Evolutionary conservation across 441 rosid genomes (phyloP).

Genomic region (Populus hybrid): DNA sequence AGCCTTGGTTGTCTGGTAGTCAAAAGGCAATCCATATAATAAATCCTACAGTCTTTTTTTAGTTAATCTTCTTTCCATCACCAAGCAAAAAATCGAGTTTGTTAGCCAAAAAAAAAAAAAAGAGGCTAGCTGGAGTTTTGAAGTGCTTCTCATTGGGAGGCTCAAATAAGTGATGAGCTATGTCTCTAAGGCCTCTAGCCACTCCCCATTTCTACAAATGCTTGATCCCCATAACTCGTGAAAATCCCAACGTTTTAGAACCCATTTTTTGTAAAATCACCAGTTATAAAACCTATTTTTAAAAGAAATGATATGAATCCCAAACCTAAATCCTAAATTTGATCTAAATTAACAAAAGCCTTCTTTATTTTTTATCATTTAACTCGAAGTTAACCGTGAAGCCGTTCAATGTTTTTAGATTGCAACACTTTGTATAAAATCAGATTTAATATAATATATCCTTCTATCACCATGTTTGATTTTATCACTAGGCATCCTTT

Average conservation of each 20-base stretch:
- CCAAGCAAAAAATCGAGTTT: neutral
- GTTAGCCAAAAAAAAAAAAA: too few relatives aligned
- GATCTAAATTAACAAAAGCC: too few relatives aligned
- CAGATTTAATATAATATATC: neutral
- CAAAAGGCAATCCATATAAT: neutral
- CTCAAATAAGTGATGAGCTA: neutral
- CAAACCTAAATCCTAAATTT: too few relatives aligned
- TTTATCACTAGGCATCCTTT: neutral
- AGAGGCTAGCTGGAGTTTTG: neutral
- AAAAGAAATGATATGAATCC: accelerated
- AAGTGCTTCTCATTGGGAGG: neutral
- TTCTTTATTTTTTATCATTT: too few relatives aligned
- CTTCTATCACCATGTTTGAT: neutral
- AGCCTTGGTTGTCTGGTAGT: neutral
- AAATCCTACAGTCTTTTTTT: neutral
- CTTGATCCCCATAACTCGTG: too few relatives aligned
- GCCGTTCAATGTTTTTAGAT: neutral
- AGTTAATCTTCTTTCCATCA: neutral
- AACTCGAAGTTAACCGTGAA: too few relatives aligned
- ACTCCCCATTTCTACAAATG: neutral
- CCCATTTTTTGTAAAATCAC: neutral
- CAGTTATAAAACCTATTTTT: too few relatives aligned
- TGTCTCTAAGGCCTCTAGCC: neutral
- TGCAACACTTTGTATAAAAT: neutral
- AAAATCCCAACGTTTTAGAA: neutral